Evolutionary conservation across 495 filamentous ascomycete species (phyloP).

Genomic region (Diplogelasinospora grovesii): DNA sequence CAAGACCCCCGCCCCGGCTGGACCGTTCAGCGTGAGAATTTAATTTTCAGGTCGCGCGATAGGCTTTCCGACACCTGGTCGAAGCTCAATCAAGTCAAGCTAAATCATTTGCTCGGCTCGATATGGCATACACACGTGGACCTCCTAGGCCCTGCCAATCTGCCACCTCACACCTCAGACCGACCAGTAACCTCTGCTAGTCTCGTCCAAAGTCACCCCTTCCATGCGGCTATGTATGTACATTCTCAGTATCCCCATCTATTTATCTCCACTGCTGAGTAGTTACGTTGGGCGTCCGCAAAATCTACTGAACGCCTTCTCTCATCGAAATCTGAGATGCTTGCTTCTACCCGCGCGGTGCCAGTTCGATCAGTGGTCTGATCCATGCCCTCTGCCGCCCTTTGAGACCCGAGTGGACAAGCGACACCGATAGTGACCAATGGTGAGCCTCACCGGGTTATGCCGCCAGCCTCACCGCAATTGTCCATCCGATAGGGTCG

Average conservation of each 20-base stretch:
- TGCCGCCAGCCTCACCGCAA: constrained; percentile 29
- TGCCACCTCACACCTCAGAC: constrained; percentile 19
- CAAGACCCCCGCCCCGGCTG: not conserved
- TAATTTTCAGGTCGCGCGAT: constrained; percentile 11
- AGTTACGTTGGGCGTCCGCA: not conserved
- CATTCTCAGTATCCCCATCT: too few relatives aligned
- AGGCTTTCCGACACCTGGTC: constrained; percentile 1
- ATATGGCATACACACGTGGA: constrained; percentile 8
- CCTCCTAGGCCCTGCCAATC: constrained; percentile 14
- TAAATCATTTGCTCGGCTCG: constrained; percentile 5
- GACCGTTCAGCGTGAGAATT: too few relatives aligned
- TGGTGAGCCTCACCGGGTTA: constrained; percentile 19
- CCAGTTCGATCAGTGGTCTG: too few relatives aligned
- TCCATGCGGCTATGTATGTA: too few relatives aligned
- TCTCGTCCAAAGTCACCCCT: too few relatives aligned
- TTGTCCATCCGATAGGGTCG: constrained; percentile 25
- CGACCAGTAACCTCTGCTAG: constrained; percentile 17
- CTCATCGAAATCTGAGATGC: too few relatives aligned
- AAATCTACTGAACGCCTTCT: too few relatives aligned
- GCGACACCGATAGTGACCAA: constrained; percentile 10
- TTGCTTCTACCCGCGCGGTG: too few relatives aligned
- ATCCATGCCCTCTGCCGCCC: not conserved
- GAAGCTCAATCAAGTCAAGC: constrained; percentile 4
- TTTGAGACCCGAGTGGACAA: constrained; percentile 10
- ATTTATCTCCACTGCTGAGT: too few relatives aligned